Conservation (phyloP, 2,329 filamentous ascomycete species). For the Thelonectria rubi region DNA sequence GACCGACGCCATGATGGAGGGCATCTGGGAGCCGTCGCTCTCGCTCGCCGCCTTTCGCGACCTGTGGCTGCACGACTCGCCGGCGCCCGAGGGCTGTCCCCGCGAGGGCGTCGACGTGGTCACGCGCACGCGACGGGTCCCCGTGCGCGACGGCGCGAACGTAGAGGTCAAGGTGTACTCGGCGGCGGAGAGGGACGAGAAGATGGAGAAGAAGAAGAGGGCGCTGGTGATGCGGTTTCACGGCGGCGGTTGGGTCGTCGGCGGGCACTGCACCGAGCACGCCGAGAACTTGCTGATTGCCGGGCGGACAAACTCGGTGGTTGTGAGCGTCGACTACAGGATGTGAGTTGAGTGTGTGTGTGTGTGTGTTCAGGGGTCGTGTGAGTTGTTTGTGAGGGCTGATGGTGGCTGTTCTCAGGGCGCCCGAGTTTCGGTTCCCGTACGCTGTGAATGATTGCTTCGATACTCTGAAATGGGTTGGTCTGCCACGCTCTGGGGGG, state of each 20-base stretch:
- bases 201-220: slow-evolving; percentile 39
- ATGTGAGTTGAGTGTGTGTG: slow-evolving; percentile 44
- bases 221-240: slow-evolving; percentile 48
- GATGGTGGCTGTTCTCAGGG: slow-evolving; percentile 38
- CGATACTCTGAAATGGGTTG: slow-evolving; percentile 50
- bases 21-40: slow-evolving; percentile 42
- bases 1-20: slow-evolving; percentile 39
- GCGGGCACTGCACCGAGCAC: slow-evolving; percentile 47
- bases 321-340: slow-evolving; percentile 51
- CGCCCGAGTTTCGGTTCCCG: slow-evolving; percentile 50
- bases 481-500: background rate
- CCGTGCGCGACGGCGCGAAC: slow-evolving; percentile 46
- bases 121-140: slow-evolving; percentile 42
- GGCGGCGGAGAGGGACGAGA: too few relatives aligned
- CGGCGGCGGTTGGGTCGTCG: slow-evolving; percentile 49
- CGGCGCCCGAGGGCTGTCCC: slow-evolving; percentile 43
- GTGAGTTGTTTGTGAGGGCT: slow-evolving; percentile 5
- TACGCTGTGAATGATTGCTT: slow-evolving; percentile 48
- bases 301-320: slow-evolving; percentile 45
- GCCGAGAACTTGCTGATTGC: slow-evolving; percentile 49
- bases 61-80: slow-evolving; percentile 39
- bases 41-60: slow-evolving; percentile 44
- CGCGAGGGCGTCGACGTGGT: slow-evolving; percentile 47
- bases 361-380: background rate
- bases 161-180: slow-evolving; percentile 49